A percentile compares a stretch with the other conserved stretches of the same genome.
phyloP scores from a whole-genome alignment of 2,329 filamentous ascomycete species.

The Penicillium aurantiogriseum region DNA sequence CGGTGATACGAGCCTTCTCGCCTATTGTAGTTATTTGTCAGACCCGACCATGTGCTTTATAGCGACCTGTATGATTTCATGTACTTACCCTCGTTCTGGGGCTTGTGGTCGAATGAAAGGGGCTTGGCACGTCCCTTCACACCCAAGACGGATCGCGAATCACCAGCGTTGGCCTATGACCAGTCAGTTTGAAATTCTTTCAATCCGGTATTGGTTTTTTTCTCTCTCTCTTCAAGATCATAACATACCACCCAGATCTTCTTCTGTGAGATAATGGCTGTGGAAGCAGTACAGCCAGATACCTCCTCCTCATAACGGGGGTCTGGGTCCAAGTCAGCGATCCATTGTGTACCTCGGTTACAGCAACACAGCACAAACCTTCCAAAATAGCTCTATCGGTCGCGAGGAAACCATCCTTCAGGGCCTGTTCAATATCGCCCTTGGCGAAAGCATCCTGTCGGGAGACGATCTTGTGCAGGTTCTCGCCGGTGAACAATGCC shows the following conservation, averaged over 20 bases:
- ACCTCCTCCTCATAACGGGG: conserved; percentile 97
- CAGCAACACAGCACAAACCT: conserved; percentile 57
- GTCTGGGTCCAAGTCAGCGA: conserved; percentile 56
- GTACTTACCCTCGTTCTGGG: conserved; percentile 83
- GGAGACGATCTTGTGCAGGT: conserved; percentile 89
- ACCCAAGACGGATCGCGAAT: conserved; percentile 90
- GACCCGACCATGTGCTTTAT: background rate
- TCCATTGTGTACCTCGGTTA: background rate
- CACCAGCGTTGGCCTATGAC: conserved; percentile 85
- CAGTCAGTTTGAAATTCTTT: conserved; percentile 23
- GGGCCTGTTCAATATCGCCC: conserved; percentile 87
- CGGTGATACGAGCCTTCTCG: conserved; percentile 93
- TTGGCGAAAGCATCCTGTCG: conserved; percentile 93
- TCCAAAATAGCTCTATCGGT: conserved; percentile 94
- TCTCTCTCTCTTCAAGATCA: background rate
- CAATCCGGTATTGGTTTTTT: conserved; percentile 1
- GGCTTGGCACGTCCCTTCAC: conserved; percentile 97
- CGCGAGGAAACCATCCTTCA: conserved; percentile 96
- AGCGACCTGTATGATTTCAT: background rate
- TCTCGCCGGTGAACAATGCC: conserved; percentile 84
- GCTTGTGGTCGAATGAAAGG: conserved; percentile 98
- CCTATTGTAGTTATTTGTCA: conserved; percentile 51
- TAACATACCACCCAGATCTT: conserved; percentile 90
- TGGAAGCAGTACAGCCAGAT: conserved; percentile 94
- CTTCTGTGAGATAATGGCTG: conserved; percentile 80